phyloP scores from a whole-genome alignment of 2,329 filamentous ascomycete genomes.

The Tolypocladium inflatum region DNA sequence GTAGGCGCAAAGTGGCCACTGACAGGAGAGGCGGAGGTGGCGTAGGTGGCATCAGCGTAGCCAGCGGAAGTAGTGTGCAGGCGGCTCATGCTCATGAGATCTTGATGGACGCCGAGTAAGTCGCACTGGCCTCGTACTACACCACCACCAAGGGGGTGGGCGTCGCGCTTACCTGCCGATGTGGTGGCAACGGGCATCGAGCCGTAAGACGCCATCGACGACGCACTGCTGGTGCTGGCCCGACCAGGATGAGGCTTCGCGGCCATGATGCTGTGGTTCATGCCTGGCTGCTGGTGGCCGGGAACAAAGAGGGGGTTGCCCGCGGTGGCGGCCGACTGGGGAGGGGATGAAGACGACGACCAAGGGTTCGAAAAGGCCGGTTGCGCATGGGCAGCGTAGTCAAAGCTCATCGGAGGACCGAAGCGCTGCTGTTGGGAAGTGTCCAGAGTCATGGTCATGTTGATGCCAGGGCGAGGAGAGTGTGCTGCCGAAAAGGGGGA shows the following conservation, averaged over 20 bases:
- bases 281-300: constrained; percentile 32
- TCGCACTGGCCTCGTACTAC: constrained; percentile 13
- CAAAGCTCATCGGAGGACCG: constrained; percentile 66
- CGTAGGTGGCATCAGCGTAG: constrained; percentile 62
- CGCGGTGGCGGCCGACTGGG: constrained; percentile 35
- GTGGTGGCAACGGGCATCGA: constrained; percentile 64
- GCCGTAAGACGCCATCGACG: constrained; percentile 59
- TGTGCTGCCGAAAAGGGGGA: background rate
- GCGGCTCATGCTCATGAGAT: constrained; percentile 62
- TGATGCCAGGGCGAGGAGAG: constrained; percentile 19
- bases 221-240: constrained; percentile 47
- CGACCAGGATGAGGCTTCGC: constrained; percentile 38
- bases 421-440: constrained; percentile 68
- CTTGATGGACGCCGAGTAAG: constrained; percentile 65
- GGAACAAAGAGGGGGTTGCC: constrained; percentile 54
- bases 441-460: constrained; percentile 95
- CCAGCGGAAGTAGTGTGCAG: constrained; percentile 51
- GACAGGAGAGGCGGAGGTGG: constrained; percentile 58
- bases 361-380: constrained; percentile 89
- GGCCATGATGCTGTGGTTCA: constrained; percentile 47
- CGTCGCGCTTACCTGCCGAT: constrained; percentile 51
- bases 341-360: constrained; percentile 47
- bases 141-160: constrained; percentile 22
- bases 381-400: constrained; percentile 47
- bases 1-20: constrained; percentile 52